These are phyloP conservation scores for Aspergillus sp. DNA, from an alignment of 2,329 filamentous ascomycete genomes.

Conservation along the genomic window DNA sequence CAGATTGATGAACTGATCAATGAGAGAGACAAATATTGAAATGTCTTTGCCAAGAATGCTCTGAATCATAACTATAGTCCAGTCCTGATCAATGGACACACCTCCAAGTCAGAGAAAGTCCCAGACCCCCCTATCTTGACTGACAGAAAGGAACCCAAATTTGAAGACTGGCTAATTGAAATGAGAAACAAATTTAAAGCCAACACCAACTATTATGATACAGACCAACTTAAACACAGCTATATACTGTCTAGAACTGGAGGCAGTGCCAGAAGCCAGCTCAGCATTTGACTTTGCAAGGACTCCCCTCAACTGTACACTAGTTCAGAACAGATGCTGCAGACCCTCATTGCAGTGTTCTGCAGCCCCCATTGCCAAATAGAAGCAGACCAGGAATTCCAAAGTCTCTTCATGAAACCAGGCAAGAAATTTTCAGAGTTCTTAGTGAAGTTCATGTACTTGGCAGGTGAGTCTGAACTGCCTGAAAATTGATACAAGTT, in stretches of 20 bases:
- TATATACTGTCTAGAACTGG: not conserved
- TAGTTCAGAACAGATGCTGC: not conserved
- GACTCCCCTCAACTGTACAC: not conserved
- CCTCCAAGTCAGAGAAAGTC: conserved; percentile 1
- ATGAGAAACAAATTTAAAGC: conserved; percentile 4
- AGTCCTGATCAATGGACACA: not conserved
- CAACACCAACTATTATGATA: conserved; percentile 6
- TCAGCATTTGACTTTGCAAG: not conserved
- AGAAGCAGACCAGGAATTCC: not conserved
- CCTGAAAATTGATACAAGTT: not conserved
- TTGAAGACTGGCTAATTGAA: conserved; percentile 5
- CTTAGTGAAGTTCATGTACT: not conserved
- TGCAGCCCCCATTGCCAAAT: not conserved
- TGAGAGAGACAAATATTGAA: not conserved
- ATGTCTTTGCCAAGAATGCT: not conserved
- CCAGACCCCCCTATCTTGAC: conserved; percentile 4
- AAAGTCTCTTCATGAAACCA: not conserved
- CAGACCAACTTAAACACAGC: not conserved
- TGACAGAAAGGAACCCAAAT: conserved; percentile 7
- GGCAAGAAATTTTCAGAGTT: not conserved
- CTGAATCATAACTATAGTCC: not conserved
- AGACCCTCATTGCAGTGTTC: not conserved
- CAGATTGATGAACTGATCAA: not conserved
- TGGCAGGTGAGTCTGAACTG: not conserved
- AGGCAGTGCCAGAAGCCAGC: not conserved